These are phyloP conservation scores for Epichloe elymi DNA, from an alignment of 2,329 filamentous ascomycete genomes.

Conservation along the genomic window DNA sequence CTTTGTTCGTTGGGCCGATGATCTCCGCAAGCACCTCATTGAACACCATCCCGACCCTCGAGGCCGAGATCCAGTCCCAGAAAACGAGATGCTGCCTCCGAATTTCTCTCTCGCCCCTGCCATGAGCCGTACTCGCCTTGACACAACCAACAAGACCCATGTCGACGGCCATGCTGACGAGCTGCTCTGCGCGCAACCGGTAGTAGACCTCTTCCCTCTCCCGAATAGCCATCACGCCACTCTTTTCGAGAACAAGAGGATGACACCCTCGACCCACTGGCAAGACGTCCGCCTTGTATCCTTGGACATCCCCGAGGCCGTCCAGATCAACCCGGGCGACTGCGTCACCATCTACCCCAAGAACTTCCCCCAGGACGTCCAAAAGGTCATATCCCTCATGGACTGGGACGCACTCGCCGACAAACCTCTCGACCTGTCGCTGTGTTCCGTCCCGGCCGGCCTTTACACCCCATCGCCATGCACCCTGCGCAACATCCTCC, in stretches of 20 bases:
- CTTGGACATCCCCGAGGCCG: conserved; percentile 28
- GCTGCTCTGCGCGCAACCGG: conserved; percentile 15
- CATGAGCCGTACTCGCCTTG: conserved; percentile 5
- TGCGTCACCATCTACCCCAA: conserved; percentile 74
- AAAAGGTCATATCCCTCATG: conserved; percentile 66
- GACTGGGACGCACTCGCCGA: conserved; percentile 66
- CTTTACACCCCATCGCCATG: conserved; percentile 25
- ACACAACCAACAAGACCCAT: not conserved
- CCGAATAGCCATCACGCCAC: conserved; percentile 41
- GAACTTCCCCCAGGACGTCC: conserved; percentile 72
- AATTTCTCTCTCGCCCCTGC: conserved; percentile 38
- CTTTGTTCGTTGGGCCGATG: conserved; percentile 64
- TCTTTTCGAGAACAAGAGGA: conserved; percentile 51
- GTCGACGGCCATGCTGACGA: conserved; percentile 2
- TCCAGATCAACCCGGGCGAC: conserved; percentile 55
- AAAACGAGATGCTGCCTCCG: conserved; percentile 60
- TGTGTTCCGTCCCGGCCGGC: conserved; percentile 19
- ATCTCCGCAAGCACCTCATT: conserved; percentile 53
- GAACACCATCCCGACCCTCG: conserved; percentile 54
- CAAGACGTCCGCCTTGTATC: conserved; percentile 83
- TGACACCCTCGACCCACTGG: conserved; percentile 71
- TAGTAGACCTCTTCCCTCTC: conserved; percentile 36
- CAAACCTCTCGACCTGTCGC: conserved; percentile 40
- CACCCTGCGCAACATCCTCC: conserved; percentile 65
- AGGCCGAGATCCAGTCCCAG: conserved; percentile 56